These are phyloP conservation scores for Spathaspora hagerdaliae DNA, from an alignment of 805 yeast genomes.

Conservation along the genomic window DNA sequence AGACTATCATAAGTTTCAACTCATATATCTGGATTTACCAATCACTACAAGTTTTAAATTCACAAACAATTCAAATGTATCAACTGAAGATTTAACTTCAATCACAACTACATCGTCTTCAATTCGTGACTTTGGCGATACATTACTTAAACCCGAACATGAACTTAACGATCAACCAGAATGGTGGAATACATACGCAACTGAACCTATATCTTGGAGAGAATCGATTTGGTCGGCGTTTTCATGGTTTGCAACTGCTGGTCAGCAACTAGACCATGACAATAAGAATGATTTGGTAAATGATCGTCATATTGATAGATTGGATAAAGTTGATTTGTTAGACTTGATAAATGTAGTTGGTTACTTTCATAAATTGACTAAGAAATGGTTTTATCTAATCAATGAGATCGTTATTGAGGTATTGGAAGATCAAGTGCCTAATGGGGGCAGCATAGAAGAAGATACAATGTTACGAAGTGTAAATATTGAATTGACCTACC, in stretches of 20 bases:
- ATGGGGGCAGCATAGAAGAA: not conserved
- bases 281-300: not conserved
- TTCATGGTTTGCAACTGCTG: slow-evolving; percentile 88
- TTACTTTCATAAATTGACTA: slow-evolving; percentile 36
- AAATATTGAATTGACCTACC: slow-evolving; percentile 32
- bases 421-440: slow-evolving; percentile 8
- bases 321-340: slow-evolving; percentile 3
- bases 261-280: slow-evolving; percentile 35
- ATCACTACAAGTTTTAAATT: slow-evolving; percentile 3
- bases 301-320: slow-evolving; percentile 3
- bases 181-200: slow-evolving; percentile 42
- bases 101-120: not conserved
- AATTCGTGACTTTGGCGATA: slow-evolving; percentile 1
- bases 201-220: slow-evolving; percentile 51
- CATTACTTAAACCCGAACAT: not conserved
- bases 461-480: slow-evolving; percentile 9
- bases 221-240: slow-evolving; percentile 66
- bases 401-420: slow-evolving; percentile 33
- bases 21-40: slow-evolving; percentile 23
- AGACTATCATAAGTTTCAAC: slow-evolving; percentile 35
- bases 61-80: slow-evolving; percentile 9
- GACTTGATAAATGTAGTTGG: slow-evolving; percentile 23
- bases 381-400: slow-evolving; percentile 32
- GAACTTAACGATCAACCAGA: slow-evolving; percentile 19
- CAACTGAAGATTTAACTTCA: slow-evolving; percentile 26